Evolutionary conservation across 2,329 filamentous ascomycete species (phyloP), one percentile per base, ranked within the genome.

Genomic region (Geoglossum cookeanum): DNA sequence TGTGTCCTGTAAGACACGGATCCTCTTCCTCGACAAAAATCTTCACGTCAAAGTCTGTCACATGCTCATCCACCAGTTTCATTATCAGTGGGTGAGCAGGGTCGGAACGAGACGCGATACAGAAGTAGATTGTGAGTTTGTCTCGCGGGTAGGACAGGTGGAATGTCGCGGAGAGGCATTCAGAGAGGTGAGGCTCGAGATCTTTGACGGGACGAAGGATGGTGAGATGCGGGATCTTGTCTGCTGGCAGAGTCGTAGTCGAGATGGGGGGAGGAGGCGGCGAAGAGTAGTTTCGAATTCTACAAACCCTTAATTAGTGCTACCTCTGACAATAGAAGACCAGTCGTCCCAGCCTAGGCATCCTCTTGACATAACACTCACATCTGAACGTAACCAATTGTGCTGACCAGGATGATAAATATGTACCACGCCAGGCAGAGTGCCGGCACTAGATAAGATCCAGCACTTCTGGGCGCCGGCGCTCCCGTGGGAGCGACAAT

Each of bases 121-220:
- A 98, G 61, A 98, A 82, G 64, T 82, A 80, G 59, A 95, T 79
- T 27, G 85, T 87, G 58, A 95, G 69, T 65, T 84, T 89, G 64
- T 85, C 75, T 39, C 67, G 70, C 0, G 91, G 87, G 66, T 97
- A 97, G 57, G 80, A 76, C 68, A 95, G 90, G 52, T 74, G 80
- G 67, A 96, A 90, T 1, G 85, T 87, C 4, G 90, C 85, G 33
- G 86, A 85, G 45, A 98, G 83, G 66, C 92, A 97, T 65, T 95
- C 87, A 75, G 94, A 95, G 29, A 97, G 80, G 61, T 82, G 80
- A 3, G 89, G 86, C 68, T 97, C 92, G 58, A 94, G 76, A 60
- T 90, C 92, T 71, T 96, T 97, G 62, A 95, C 84, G 0, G 92
- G 94, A 1, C 92, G 85, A 63, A 98, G 89, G 60, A 95, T 78